These are phyloP conservation scores for Saturnispora zaruensis DNA, from an alignment of 805 yeast species.

Conservation along the genomic window DNA sequence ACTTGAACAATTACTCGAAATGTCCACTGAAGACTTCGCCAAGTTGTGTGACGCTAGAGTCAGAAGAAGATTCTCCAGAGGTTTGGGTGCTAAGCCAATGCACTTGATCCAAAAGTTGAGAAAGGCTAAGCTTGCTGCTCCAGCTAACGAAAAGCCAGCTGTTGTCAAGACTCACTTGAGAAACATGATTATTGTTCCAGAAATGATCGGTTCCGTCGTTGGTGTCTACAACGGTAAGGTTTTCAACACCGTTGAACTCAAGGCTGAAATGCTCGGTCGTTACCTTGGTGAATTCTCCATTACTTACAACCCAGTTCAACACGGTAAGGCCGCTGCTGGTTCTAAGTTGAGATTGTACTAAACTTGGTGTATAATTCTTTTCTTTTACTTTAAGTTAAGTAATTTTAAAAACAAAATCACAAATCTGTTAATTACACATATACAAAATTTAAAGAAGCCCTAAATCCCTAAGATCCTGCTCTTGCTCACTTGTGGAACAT, in stretches of 20 bases:
- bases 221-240: slow-evolving; percentile 99
- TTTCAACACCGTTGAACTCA: slow-evolving; percentile 98
- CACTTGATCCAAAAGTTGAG: slow-evolving; percentile 95
- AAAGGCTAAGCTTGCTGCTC: slow-evolving; percentile 89
- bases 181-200: slow-evolving; percentile 98
- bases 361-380: slow-evolving; percentile 15
- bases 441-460: slow-evolving; percentile 27
- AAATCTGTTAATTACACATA: slow-evolving; percentile 4
- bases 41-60: slow-evolving; percentile 97
- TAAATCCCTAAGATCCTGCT: slow-evolving; percentile 63
- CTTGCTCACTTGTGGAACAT: slow-evolving; percentile 63
- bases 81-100: slow-evolving; percentile 90
- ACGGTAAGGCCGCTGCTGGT: slow-evolving; percentile 54
- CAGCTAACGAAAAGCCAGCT: slow-evolving; percentile 93
- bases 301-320: slow-evolving; percentile 99
- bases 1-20: slow-evolving; percentile 84
- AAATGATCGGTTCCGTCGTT: slow-evolving; percentile 98
- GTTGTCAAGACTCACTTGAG: slow-evolving; percentile 98
- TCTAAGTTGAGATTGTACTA: slow-evolving; percentile 31
- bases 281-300: slow-evolving; percentile 99
- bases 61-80: slow-evolving; percentile 99
- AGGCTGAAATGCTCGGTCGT: slow-evolving; percentile 99
- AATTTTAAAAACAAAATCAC: neutral
- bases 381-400: slow-evolving; percentile 1
- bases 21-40: slow-evolving; percentile 94